Evolutionary conservation across 2,329 filamentous ascomycete species (phyloP).

Genomic region (Xylariaceae sp.): DNA sequence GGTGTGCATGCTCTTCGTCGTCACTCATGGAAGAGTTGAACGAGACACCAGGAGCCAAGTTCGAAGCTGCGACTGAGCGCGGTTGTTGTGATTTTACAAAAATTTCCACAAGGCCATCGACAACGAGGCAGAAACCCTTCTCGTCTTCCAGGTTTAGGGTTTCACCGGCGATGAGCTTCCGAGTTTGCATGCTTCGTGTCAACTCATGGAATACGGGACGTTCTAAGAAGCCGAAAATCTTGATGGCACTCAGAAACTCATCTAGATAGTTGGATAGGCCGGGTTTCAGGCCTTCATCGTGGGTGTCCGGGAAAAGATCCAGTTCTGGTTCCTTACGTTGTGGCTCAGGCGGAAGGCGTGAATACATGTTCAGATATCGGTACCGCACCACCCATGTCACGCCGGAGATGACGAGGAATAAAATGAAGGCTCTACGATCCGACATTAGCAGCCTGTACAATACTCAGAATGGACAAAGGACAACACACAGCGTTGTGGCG

Average conservation of each 20-base stretch:
- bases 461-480: conserved; percentile 1
- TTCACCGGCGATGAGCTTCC: conserved; percentile 93
- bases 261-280: conserved; percentile 95
- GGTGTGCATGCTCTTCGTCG: conserved; percentile 61
- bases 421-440: conserved; percentile 42
- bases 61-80: conserved; percentile 22
- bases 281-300: conserved; percentile 85
- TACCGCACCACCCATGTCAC: conserved; percentile 94
- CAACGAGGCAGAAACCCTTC: conserved; percentile 95
- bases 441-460: conserved; percentile 38
- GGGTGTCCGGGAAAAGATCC: conserved; percentile 89
- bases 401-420: conserved; percentile 81
- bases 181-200: conserved; percentile 96
- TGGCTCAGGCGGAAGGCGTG: conserved; percentile 86
- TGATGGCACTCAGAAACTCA: conserved; percentile 97
- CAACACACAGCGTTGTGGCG: conserved; percentile 81
- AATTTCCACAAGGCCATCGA: conserved; percentile 94
- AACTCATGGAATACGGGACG: conserved; percentile 96
- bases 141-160: conserved; percentile 95
- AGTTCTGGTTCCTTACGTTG: conserved; percentile 94
- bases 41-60: conserved; percentile 41
- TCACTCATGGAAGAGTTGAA: conserved; percentile 58
- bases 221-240: conserved; percentile 96
- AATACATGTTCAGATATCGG: conserved; percentile 95
- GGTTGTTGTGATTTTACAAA: conserved; percentile 83